Percentiles rank a stretch among this genome's conserved stretches.
phyloP scores from a whole-genome alignment of 345 rosid genomes.

The Dimocarpus longan region DNA sequence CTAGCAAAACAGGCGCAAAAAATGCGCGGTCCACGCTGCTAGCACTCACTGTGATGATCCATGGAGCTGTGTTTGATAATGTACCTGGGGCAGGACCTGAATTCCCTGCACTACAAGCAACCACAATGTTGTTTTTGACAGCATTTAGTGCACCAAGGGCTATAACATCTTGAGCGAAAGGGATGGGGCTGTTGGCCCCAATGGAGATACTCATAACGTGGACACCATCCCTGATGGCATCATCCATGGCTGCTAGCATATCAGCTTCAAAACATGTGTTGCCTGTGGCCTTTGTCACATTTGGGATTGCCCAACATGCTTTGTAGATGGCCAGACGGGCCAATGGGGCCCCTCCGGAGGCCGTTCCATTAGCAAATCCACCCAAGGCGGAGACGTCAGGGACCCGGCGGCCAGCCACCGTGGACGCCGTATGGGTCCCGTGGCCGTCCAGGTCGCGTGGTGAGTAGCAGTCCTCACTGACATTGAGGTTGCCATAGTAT shows the following conservation, averaged over 20 bases:
- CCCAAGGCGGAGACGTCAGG: constrained; percentile 51
- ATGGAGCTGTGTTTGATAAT: constrained; percentile 68
- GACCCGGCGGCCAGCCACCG: constrained; percentile 57
- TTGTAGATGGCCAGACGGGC: constrained; percentile 83
- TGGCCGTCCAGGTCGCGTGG: constrained; percentile 83
- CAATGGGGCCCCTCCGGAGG: constrained; percentile 74
- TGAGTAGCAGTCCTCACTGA: constrained; percentile 58
- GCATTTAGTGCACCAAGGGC: constrained; percentile 78
- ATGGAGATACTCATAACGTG: constrained; percentile 73
- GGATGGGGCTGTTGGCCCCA: constrained; percentile 24
- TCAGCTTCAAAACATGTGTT: constrained; percentile 63
- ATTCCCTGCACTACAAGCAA: constrained; percentile 72
- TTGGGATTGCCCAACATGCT: constrained; percentile 80
- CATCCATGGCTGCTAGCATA: constrained; percentile 83
- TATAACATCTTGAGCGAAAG: constrained; percentile 44
- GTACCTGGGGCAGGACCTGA: constrained; percentile 64
- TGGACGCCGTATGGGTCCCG: constrained; percentile 88
- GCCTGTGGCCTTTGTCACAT: constrained; percentile 37
- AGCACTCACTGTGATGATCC: constrained; percentile 88
- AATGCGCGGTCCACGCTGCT: constrained; percentile 72
- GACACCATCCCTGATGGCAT: constrained; percentile 81
- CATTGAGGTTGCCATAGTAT: constrained; percentile 46
- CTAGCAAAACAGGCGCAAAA: constrained; percentile 47
- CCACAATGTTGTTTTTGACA: constrained; percentile 54
- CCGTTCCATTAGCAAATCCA: constrained; percentile 71